Base-by-base conservation (phyloP, 306 rosid species). In the Amphicarpaea edgeworthii region DNA sequence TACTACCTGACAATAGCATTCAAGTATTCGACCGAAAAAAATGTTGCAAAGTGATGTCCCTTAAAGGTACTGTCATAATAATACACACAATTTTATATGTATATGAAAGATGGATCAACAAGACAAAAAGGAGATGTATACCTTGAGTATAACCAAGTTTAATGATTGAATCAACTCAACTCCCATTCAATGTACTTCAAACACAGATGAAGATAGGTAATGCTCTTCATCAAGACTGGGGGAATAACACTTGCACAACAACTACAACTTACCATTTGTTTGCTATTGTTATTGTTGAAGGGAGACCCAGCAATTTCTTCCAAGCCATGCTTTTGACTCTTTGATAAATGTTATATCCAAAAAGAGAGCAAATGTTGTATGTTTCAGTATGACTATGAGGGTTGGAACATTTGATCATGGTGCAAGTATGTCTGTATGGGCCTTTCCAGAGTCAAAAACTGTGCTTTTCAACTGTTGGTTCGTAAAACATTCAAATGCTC, bases 401-500 rank as follows among this genome's bases (percentile, higher is more conserved):
- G 9, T 15, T 30, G 66, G 8, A 60, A 32, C 19, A 60, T 32
- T 15, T 60, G 67, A 8, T n/a, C 67, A 59, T 3, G 14, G 4
- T 34, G 7, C 38, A 4, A 34, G 38, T 6, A 34, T 4, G 38
- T 3, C 32, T 28, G 37, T 30, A 30, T 30, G 6, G 7, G 37
- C 37, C 6, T 30, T 30, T 30, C 6, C 37, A 1, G 37, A 30
- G 37, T 30, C 37, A 34, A 34, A 34, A 34, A 34, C 38, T 32
- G 7, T 34, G 7, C 5, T 34, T 34, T 34, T 34, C 6, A 6
- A 34, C 38, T 34, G 38, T 34, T 34, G 8, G 8, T 34, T 34
- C 38, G 38, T 0, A 6, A 34, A 34, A 26, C 68, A 50, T 83
- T 76, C 85, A 19, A 51, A 21, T 21, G 15, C 40, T 34, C 40